Base-by-base conservation (phyloP, 306 rosid species). In the Cucurbita ficifolia region DNA sequence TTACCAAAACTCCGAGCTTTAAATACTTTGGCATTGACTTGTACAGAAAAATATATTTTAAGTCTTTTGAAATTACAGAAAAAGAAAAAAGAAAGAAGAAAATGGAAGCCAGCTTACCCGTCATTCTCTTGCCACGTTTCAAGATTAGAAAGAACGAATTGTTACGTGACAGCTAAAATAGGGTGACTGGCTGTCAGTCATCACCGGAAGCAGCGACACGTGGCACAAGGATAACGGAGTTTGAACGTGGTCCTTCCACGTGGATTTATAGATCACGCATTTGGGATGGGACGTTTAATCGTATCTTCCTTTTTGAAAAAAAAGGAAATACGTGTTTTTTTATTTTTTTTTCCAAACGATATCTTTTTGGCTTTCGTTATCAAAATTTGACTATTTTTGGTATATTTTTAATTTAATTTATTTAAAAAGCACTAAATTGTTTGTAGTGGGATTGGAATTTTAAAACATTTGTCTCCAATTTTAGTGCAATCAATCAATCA, bases 91-190 rank as follows among this genome's bases (percentile, higher is more conserved):
- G 3, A 5, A 19, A 22, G 22, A 62, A 16, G 5, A 19, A 39
- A 39, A 40, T 68, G 73, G 53, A 13, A 46, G 73, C 57, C 55
- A 69, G 73, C 73, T 46, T 48, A 5, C 22, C 57, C 57, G 73
- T 46, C 73, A 69, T 48, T 49, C 74, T 69, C 24, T 5, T 48
- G 74, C 74, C 74, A 69, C 74, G 74, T 69, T 22, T 22, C 43
- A 14, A 14, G 74, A 48, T 69, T 0, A 69, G 74, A 69, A 48
- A 57, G 42, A 69, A 3, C 56, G 12, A 49, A 24, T n/a, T 69
- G 14, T 69, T 48, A 24, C 24, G 14, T 69, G 73, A 69, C 73
- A 46, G 73, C 73, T 69, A 22, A 13, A 49, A 11, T 13, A 0
- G 73, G 21, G 4, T 67, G 39, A 13, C 21, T 45, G 55, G 38